Evolutionary conservation across 768 basidiomycete species (phyloP).

Genomic region (Tulasnella sp.): DNA sequence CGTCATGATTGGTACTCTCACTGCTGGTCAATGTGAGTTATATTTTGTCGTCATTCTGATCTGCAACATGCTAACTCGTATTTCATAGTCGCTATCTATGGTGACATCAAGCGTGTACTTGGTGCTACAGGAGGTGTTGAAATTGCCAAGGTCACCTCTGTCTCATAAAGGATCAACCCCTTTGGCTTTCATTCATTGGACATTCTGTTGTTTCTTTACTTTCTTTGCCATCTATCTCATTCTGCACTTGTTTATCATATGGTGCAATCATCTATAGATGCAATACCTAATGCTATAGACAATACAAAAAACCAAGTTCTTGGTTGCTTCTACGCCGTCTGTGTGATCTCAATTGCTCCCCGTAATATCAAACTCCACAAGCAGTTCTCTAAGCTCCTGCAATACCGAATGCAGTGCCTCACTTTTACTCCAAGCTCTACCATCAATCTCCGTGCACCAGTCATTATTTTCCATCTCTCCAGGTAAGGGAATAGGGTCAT

Average conservation of each 20-base stretch:
- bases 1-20: constrained; percentile 33
- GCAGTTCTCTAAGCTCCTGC: constrained; percentile 42
- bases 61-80: background rate
- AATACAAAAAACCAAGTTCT: no score
- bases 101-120: constrained; percentile 28
- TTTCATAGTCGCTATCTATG: constrained; percentile 23
- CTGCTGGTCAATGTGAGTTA: constrained; percentile 28
- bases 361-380: constrained; percentile 40
- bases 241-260: no score
- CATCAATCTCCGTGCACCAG: constrained; percentile 19
- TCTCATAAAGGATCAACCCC: background rate
- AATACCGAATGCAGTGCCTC: constrained; percentile 41
- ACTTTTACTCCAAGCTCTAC: constrained; percentile 39
- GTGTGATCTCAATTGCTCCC: no score
- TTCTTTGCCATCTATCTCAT: background rate
- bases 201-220: background rate
- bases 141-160: constrained; percentile 18
- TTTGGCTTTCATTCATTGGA: background rate
- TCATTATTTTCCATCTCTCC: constrained; percentile 34
- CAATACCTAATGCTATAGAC: no score
- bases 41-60: background rate
- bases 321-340: no score
- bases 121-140: constrained; percentile 27
- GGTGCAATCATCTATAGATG: no score
- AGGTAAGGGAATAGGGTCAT: constrained; percentile 41